Percentiles rank a stretch among this genome's conserved stretches.
Evolutionary conservation across 495 filamentous ascomycete species (phyloP).

Genomic region (Cryomyces minteri): DNA sequence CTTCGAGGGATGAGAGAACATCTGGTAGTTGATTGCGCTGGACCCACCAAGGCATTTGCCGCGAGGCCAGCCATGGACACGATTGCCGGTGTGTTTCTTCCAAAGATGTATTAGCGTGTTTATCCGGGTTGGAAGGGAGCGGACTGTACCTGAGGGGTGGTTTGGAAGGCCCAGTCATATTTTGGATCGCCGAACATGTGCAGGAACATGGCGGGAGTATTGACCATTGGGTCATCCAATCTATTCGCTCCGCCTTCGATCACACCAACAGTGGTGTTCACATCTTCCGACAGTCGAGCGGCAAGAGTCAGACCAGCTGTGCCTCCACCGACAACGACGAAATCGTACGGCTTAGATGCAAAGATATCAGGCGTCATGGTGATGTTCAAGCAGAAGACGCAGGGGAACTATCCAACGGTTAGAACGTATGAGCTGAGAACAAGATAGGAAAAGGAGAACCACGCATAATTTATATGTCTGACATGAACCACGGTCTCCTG

Average conservation of each 20-base stretch:
- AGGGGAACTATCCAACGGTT: too few relatives aligned
- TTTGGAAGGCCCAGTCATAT: constrained; percentile 29
- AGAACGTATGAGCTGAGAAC: too few relatives aligned
- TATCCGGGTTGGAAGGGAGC: background rate
- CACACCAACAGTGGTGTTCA: constrained; percentile 9
- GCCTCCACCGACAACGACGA: constrained; percentile 12
- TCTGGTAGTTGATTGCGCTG: constrained; percentile 7
- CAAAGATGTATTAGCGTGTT: background rate
- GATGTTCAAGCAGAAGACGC: background rate
- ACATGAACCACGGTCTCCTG: too few relatives aligned
- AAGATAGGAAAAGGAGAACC: too few relatives aligned
- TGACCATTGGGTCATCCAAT: constrained; percentile 2
- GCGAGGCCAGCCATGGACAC: background rate
- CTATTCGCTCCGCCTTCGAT: constrained; percentile 10
- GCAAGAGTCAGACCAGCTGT: constrained; percentile 13
- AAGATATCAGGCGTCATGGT: background rate
- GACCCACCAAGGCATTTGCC: constrained; percentile 10
- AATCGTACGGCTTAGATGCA: constrained; percentile 3
- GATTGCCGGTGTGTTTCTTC: background rate
- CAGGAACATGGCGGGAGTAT: background rate
- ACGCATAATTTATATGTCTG: too few relatives aligned
- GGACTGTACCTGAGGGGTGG: constrained; percentile 15
- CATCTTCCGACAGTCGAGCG: constrained; percentile 9
- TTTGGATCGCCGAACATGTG: background rate
- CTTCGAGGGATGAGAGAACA: constrained; percentile 1